Evolutionary conservation across 805 yeast genomes (phyloP), one percentile per base, ranked within the genome.

Genomic region (Saccharomycopsis malanga): DNA sequence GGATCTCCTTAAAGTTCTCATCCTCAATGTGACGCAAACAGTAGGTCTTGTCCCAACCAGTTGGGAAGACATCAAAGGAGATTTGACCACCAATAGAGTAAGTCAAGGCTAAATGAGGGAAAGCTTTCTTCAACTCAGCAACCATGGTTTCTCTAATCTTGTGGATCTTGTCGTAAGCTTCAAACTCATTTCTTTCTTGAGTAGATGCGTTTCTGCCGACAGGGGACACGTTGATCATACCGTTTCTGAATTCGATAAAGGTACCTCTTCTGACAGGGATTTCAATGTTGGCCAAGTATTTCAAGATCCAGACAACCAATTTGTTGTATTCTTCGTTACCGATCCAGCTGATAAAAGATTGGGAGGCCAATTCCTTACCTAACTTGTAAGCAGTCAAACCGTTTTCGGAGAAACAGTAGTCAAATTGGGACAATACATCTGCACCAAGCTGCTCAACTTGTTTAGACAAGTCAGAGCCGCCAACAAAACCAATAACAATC

Each of bases 21-120:
- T 73, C 68, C 61, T 71, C 87, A 59, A 93, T 89, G 70, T 91
- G 98, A 69, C 83, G 88, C 65, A 93, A 78, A 69, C 95, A 87
- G 74, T 91, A 93, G 53, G 99, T 93, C 79, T 93, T 93, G 71
- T 93, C 99, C 99, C 99, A 93, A 63, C 99, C 98, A 55, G 96
- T 87, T 73, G 99, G 99, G 91, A 93, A 93, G 55, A 93, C 98
- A 63, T 93, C 99, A 61, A 93, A 93, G 30, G 98, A 91, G 67
- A 93, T 93, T 77, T 93, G 98, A 59, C 99, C 99, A 68, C 99
- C 99, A 56, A 93, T 93, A 51, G 98, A 93, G 77, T 84, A 93
- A 57, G 98, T 91, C 63, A 93, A 77, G 48, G 83, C 84, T 61
- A 73, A 73, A 68, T 89, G 91, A 49, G 91, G 68, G 76, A 93